Evolutionary conservation across 768 basidiomycete species (phyloP).

Genomic region (Chalciporus piperatus): DNA sequence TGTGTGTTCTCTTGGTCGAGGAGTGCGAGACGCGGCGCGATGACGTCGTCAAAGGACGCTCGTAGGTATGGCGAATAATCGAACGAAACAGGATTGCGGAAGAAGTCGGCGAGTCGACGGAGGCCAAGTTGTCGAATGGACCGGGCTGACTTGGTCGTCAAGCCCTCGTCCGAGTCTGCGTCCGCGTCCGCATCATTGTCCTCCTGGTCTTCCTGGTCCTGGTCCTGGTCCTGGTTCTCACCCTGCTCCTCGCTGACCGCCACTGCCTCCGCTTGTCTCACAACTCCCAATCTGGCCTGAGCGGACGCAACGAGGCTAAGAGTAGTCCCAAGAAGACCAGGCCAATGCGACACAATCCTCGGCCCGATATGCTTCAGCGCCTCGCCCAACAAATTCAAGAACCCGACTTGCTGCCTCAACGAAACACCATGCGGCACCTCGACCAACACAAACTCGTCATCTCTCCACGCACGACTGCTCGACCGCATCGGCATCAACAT

Average conservation of each 20-base stretch:
- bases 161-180: constrained; percentile 29
- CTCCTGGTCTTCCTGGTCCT: constrained; percentile 32
- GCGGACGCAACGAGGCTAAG: constrained; percentile 65
- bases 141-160: constrained; percentile 44
- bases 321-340: constrained; percentile 64
- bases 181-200: constrained; percentile 34
- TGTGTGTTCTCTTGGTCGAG: constrained; percentile 88
- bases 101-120: constrained; percentile 86
- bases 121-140: constrained; percentile 79
- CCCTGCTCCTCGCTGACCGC: constrained; percentile 13
- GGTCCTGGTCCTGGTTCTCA: constrained; percentile 33
- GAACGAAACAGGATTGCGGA: constrained; percentile 68
- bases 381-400: constrained; percentile 80
- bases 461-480: constrained; percentile 24
- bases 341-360: constrained; percentile 68
- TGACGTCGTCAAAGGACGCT: constrained; percentile 63
- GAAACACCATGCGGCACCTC: constrained; percentile 35
- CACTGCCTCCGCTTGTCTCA: constrained; percentile 21
- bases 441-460: constrained; percentile 28
- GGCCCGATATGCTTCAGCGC: constrained; percentile 81
- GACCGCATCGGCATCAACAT: constrained; percentile 76
- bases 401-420: constrained; percentile 77
- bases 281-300: constrained; percentile 50
- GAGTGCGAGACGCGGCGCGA: constrained; percentile 75
- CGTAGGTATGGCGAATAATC: constrained; percentile 73